These are phyloP conservation scores for Paraphoma sp. DNA, from an alignment of 2,329 filamentous ascomycete species.

Conservation along the genomic window DNA sequence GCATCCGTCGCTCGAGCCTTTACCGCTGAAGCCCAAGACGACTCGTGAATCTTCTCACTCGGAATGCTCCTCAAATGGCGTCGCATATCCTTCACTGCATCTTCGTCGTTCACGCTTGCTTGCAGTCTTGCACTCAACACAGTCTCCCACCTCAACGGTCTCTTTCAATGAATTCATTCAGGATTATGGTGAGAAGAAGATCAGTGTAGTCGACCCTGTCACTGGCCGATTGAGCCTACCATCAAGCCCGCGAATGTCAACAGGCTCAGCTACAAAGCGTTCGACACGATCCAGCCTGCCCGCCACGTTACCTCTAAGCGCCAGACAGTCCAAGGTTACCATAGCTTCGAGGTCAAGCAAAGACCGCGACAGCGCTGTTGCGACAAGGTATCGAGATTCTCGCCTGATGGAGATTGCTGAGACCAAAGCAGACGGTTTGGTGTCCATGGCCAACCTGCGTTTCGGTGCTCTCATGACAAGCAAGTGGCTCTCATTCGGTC, in stretches of 20 bases:
- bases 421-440: conserved; percentile 45
- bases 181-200: conserved; percentile 55
- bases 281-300: conserved; percentile 46
- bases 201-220: conserved; percentile 46
- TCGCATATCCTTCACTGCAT: conserved; percentile 46
- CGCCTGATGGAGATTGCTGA: conserved; percentile 59
- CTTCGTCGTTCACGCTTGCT: conserved; percentile 59
- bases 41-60: conserved; percentile 38
- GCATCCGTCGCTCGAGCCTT: conserved; percentile 39
- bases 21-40: conserved; percentile 32
- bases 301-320: conserved; percentile 34
- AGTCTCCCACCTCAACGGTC: conserved; percentile 58
- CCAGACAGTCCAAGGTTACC: conserved; percentile 42
- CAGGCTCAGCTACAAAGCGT: conserved; percentile 32
- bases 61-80: conserved; percentile 27
- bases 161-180: conserved; percentile 62
- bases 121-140: conserved; percentile 57
- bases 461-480: conserved; percentile 84
- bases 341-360: conserved; percentile 41
- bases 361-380: conserved; percentile 40
- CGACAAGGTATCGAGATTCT: conserved; percentile 59
- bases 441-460: conserved; percentile 74
- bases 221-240: conserved; percentile 48
- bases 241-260: conserved; percentile 40
- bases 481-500: conserved; percentile 86